A percentile compares a stretch with the other conserved stretches of the same genome.
Evolutionary conservation across 2,329 filamentous ascomycete genomes (phyloP).

Genomic region (Fusarium burgessii): DNA sequence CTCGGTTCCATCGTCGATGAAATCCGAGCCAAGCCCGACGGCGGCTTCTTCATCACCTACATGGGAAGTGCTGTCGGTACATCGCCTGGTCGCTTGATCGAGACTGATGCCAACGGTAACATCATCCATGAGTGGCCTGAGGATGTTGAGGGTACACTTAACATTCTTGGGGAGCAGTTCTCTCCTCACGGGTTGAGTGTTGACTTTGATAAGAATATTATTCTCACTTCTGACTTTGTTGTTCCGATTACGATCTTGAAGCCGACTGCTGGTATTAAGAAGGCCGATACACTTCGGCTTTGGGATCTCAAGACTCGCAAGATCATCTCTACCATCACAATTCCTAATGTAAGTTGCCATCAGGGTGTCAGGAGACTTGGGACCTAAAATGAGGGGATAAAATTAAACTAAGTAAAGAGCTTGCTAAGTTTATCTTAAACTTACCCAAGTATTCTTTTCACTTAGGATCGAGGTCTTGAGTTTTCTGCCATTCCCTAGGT

Average conservation of each 20-base stretch:
- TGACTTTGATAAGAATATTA: constrained; percentile 68
- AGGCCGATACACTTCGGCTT: constrained; percentile 68
- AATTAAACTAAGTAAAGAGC: no score
- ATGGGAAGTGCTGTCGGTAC: constrained; percentile 71
- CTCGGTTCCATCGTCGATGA: constrained; percentile 71
- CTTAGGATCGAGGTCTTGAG: no score
- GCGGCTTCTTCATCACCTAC: constrained; percentile 71
- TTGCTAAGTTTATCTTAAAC: no score
- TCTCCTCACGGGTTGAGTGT: constrained; percentile 70
- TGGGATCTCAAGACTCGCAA: constrained; percentile 66
- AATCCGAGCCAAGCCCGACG: constrained; percentile 72
- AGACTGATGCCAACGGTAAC: constrained; percentile 69
- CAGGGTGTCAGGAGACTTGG: fast-evolving
- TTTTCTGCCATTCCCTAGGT: no score
- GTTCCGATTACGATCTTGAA: constrained; percentile 72
- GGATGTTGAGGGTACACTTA: constrained; percentile 64
- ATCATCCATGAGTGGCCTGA: constrained; percentile 73
- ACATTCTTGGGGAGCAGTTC: constrained; percentile 71
- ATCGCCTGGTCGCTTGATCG: constrained; percentile 68
- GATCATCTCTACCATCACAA: constrained; percentile 71
- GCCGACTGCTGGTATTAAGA: constrained; percentile 65
- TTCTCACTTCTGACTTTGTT: constrained; percentile 72
- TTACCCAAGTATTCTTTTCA: no score
- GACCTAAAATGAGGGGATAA: no score
- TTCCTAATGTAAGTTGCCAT: constrained; percentile 61